Evolutionary conservation across 176 grass and related monocot species (phyloP), one percentile per base, ranked within the genome.

Genomic region (Oryza punctata): DNA sequence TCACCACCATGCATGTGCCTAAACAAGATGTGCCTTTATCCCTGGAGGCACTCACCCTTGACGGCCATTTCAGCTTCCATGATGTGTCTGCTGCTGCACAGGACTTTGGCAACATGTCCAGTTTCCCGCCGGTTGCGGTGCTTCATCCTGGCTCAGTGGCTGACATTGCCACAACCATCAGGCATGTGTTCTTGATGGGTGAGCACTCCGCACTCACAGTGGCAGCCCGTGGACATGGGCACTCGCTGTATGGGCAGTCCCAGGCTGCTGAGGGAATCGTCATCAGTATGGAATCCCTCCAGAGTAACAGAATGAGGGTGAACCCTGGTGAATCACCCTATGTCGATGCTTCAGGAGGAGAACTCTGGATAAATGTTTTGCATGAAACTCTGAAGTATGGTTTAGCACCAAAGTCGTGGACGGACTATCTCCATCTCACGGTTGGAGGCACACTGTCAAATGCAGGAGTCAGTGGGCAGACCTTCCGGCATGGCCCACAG

Each of bases 391-490:
- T 97, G 63, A 87, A 91, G 79, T 80, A 89, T 65, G 94, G 92
- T 29, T 74, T 97, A 11, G 85, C 94, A 13, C 92, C 94, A 3
- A 94, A 75, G 77, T 97, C 94, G 32, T 97, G 94, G 94, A 97
- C 94, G 24, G 89, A 97, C 26, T 97, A 97, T 84, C 92, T 97
- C 68, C 77, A 94, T 46, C 92, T 97, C 78, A 97, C 92, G 8
- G 41, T 94, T 33, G 94, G 94, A 47, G 94, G 92, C 15, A 94
- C 94, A 2, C 75, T 94, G 16, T 94, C 91, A 0, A 94, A 94
- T 87, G 94, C 91, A 6, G 94, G 94, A 2, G 83, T 97, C 73
- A 92, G 94, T 38, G 94, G 94, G 6, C 94, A 97, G 89, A 88
- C 91, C 10, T 97, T 97, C 72, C 75, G 68, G 61, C 89, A 97